phyloP scores from a whole-genome alignment of 352 stramenopile species.

The Pythium apleroticum region DNA sequence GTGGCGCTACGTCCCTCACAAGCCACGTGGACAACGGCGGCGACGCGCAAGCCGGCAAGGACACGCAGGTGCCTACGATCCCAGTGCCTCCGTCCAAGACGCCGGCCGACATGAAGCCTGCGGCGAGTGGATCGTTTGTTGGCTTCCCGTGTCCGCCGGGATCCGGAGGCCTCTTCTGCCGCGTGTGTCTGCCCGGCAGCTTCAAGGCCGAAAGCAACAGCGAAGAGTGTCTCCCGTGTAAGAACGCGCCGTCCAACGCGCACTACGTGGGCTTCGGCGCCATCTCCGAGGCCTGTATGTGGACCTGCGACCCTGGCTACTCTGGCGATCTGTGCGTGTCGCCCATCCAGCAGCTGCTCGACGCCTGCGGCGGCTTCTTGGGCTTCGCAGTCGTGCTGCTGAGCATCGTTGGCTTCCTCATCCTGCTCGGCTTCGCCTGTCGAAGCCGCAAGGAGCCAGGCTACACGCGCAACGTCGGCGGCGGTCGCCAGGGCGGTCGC shows the following conservation, averaged over 20 bases:
- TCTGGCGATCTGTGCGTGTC: conserved; percentile 71
- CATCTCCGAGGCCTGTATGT: conserved; percentile 56
- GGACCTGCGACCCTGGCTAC: conserved; percentile 78
- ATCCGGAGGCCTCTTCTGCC: conserved; percentile 72
- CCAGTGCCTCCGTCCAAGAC: conserved; percentile 13
- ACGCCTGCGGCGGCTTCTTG: conserved; percentile 73
- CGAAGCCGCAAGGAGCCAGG: conserved; percentile 68
- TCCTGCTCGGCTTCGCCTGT: conserved; percentile 69
- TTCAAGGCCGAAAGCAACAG: conserved; percentile 83
- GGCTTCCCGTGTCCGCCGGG: conserved; percentile 78
- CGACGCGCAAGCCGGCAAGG: not conserved
- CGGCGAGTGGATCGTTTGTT: conserved; percentile 65
- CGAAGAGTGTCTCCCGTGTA: conserved; percentile 61
- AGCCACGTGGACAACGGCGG: conserved; percentile 12
- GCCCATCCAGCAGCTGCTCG: conserved; percentile 70
- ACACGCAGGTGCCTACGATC: conserved; percentile 13
- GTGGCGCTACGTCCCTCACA: conserved; percentile 41
- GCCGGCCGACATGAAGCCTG: conserved; percentile 24
- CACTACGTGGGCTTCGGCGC: conserved; percentile 58
- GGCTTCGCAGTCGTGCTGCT: conserved; percentile 69
- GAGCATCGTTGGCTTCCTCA: conserved; percentile 68
- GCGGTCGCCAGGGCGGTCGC: conserved; percentile 1
- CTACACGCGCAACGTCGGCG: conserved; percentile 30
- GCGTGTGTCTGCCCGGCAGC: conserved; percentile 52
- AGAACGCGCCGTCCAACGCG: conserved; percentile 63